These are phyloP conservation scores for Fraxinus anomala DNA, from an alignment of 257 asterid genomes.

Conservation along the genomic window DNA sequence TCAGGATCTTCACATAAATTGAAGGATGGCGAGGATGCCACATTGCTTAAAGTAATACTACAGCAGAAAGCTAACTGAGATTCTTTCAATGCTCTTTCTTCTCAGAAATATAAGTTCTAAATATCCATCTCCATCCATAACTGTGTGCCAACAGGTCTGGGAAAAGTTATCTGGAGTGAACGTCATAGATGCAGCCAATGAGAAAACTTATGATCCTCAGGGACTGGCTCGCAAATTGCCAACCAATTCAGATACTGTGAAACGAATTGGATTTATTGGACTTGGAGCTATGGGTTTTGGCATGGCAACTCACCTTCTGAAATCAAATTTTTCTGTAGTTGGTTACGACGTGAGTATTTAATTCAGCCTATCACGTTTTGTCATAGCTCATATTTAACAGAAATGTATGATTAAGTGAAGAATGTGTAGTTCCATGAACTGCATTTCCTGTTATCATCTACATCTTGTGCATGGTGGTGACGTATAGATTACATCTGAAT, in stretches of 20 bases:
- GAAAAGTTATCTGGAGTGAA: constrained; percentile 75
- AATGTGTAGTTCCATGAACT: not conserved
- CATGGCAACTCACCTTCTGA: constrained; percentile 94
- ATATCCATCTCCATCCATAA: constrained; percentile 27
- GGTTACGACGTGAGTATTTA: constrained; percentile 83
- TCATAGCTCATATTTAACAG: constrained; percentile 11
- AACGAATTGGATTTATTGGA: constrained; percentile 88
- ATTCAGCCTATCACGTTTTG: constrained; percentile 24
- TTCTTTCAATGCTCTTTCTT: constrained; percentile 24
- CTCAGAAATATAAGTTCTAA: not conserved
- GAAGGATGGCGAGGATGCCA: constrained; percentile 44
- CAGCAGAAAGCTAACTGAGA: constrained; percentile 14
- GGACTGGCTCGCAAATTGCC: constrained; percentile 62
- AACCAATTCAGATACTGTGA: constrained; percentile 57
- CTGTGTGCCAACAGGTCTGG: constrained; percentile 64
- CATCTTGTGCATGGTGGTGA: not conserved
- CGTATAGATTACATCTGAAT: not conserved
- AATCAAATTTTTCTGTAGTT: constrained; percentile 68
- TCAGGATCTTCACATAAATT: constrained; percentile 63
- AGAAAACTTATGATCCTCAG: constrained; percentile 70
- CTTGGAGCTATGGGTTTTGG: constrained; percentile 99
- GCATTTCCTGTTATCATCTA: not conserved
- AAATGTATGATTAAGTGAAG: constrained; percentile 1
- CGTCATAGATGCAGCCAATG: constrained; percentile 64
- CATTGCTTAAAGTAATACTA: constrained; percentile 62